A percentile compares a stretch with the other conserved stretches of the same genome.
phyloP scores from a whole-genome alignment of 2,329 filamentous ascomycete species.

The Xylaria sp. region DNA sequence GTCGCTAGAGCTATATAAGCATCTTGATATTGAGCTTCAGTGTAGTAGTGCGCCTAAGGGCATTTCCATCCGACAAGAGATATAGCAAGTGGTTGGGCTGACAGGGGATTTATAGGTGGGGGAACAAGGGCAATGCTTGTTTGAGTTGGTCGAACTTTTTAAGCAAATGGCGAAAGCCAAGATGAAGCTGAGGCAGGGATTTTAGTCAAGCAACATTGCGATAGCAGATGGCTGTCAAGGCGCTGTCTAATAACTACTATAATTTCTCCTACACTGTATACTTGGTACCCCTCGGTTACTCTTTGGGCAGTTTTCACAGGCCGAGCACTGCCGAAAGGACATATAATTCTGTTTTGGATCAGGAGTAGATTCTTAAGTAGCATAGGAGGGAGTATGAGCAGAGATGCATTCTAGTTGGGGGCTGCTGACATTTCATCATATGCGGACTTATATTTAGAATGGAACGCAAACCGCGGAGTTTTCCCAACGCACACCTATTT shows the following conservation, averaged over 20 bases:
- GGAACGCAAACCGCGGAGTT: not conserved
- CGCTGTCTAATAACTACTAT: not conserved
- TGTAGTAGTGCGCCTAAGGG: not conserved
- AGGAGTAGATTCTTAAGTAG: not conserved
- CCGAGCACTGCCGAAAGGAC: slow-evolving; percentile 7
- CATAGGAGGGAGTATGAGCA: no score
- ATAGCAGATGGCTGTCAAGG: not conserved
- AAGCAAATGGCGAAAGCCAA: slow-evolving; percentile 23
- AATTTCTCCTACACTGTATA: not conserved
- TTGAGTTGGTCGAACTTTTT: slow-evolving; percentile 8
- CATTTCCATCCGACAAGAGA: slow-evolving; percentile 1
- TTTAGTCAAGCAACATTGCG: slow-evolving; percentile 1
- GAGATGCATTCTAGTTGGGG: slow-evolving; percentile 15
- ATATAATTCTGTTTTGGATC: not conserved
- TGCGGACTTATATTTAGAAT: slow-evolving; percentile 26
- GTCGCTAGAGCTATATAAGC: not conserved
- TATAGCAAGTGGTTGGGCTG: slow-evolving; percentile 12
- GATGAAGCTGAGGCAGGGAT: slow-evolving; percentile 31
- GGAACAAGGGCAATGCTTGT: slow-evolving; percentile 13
- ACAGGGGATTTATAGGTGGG: slow-evolving; percentile 11
- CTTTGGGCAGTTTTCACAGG: not conserved
- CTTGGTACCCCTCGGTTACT: not conserved
- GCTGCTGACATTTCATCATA: slow-evolving; percentile 7
- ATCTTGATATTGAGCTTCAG: not conserved
- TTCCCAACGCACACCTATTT: not conserved